Conservation (phyloP, 345 rosid genomes). For the Alliaria petiolata region DNA sequence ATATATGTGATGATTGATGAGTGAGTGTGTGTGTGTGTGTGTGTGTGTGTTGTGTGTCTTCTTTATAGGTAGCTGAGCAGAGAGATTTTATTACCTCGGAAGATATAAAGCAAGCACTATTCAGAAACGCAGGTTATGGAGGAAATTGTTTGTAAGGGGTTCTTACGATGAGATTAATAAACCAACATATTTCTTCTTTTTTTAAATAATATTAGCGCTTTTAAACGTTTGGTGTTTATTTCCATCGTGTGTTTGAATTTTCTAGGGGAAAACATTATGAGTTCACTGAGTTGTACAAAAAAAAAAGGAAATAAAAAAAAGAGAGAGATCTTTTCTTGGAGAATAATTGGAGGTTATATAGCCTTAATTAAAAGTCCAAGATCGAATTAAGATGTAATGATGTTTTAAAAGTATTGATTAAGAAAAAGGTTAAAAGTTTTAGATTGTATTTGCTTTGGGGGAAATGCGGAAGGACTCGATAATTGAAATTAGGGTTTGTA, state of each 20-base stretch:
- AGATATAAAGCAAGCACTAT: slow-evolving; percentile 86
- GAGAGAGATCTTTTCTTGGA: neutral
- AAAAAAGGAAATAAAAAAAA: neutral
- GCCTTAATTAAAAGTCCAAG: neutral
- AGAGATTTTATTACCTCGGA: slow-evolving; percentile 48
- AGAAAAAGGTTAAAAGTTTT: neutral
- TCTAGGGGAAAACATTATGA: slow-evolving; percentile 1
- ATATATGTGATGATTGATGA: neutral
- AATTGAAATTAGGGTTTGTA: slow-evolving; percentile 20
- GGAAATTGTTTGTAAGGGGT: slow-evolving; percentile 62
- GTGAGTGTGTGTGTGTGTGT: neutral
- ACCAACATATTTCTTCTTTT: slow-evolving; percentile 3
- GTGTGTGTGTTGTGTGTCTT: neutral
- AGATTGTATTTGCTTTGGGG: neutral
- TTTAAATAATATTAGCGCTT: neutral
- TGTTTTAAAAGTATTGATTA: neutral
- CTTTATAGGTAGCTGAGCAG: slow-evolving; percentile 49
- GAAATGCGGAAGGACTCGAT: neutral
- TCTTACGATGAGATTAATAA: neutral
- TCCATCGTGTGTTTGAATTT: slow-evolving; percentile 6
- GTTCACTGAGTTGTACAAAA: slow-evolving; percentile 1
- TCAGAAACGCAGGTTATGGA: slow-evolving; percentile 91
- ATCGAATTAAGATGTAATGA: neutral
- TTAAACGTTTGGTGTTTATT: neutral
- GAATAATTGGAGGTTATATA: neutral